Evolutionary conservation across 1,284 basidiomycete genomes (phyloP), one percentile per base, ranked within the genome.

Genomic region (Inonotus obliquus): DNA sequence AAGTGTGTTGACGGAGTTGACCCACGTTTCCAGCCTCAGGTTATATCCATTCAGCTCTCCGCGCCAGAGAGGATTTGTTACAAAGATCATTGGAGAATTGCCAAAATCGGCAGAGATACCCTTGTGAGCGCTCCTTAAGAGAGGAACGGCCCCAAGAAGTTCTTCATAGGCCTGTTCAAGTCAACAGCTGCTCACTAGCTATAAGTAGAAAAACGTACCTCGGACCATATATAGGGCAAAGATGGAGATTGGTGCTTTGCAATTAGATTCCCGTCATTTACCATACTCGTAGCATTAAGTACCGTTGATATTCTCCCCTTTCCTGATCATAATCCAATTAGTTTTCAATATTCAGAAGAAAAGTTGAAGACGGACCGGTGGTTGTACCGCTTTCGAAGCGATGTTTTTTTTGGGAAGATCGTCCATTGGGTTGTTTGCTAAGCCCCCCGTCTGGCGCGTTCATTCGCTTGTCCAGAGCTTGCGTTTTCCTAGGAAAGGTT

Each of bases 121-220:
- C 11, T 59, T 53, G 21, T 27, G 39, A 21, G 53, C 41, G 5
- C 13, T 17, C 23, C 35, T 21, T n/a, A 59, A 49, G 17, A 39
- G 29, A 13, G 58, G 58, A 27, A 59, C 49, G 4, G 58, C 58
- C 4, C 49, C 51, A 19, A 59, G 58, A 13, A 59, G 13, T 17
- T 59, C 49, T 21, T 53, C 58, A 23, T 59, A 53, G 17, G 17
- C 53, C 58, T 59, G 32, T 23, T 21, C 11, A 2, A 38, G 5
- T 45, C 19, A 23, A 49, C 25, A 49, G 51, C 25, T 17, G 21
- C 32, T 35, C 1, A 2, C 3, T 44, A 10, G 54, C 44, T 47
- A 17, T 13, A 45, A 41, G 13, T 13, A n/a, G 27, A 21, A 13
- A 35, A 25, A 25, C 29, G n/a, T n/a, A 59, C 57, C 47, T 59